phyloP scores from a whole-genome alignment of 1,284 basidiomycete species.

The Malassezia japonica region DNA sequence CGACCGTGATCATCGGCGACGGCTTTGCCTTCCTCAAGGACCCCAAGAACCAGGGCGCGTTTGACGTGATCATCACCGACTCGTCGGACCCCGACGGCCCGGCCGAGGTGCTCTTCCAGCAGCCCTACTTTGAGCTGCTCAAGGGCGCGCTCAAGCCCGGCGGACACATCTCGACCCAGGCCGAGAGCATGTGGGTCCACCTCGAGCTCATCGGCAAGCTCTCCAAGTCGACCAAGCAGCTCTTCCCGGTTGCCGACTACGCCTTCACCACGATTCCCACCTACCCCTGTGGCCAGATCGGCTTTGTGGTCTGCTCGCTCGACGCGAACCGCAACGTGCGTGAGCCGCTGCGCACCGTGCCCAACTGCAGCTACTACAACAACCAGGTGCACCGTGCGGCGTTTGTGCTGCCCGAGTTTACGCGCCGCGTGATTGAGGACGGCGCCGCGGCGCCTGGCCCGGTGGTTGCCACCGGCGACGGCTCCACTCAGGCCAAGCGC shows the following conservation, averaged over 20 bases:
- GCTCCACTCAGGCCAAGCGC: constrained; percentile 49
- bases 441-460: constrained; percentile 39
- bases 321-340: constrained; percentile 48
- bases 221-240: constrained; percentile 60
- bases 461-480: constrained; percentile 51
- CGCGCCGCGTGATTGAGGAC: constrained; percentile 52
- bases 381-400: constrained; percentile 68
- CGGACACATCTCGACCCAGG: constrained; percentile 91
- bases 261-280: constrained; percentile 95
- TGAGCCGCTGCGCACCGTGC: constrained; percentile 57
- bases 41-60: constrained; percentile 63
- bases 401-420: constrained; percentile 88
- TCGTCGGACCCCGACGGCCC: constrained; percentile 97
- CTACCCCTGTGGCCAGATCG: constrained; percentile 94
- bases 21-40: constrained; percentile 94
- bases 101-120: constrained; percentile 86
- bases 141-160: constrained; percentile 79
- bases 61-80: constrained; percentile 96
- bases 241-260: constrained; percentile 82
- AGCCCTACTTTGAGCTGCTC: constrained; percentile 91
- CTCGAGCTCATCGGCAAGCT: constrained; percentile 76
- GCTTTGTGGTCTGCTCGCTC: constrained; percentile 84
- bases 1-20: constrained; percentile 83
- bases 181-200: constrained; percentile 92
- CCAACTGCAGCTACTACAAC: constrained; percentile 68